Evolutionary conservation across 805 yeast species (phyloP), one percentile per base, ranked within the genome.

Genomic region (Metschnikowia peoriensis): DNA sequence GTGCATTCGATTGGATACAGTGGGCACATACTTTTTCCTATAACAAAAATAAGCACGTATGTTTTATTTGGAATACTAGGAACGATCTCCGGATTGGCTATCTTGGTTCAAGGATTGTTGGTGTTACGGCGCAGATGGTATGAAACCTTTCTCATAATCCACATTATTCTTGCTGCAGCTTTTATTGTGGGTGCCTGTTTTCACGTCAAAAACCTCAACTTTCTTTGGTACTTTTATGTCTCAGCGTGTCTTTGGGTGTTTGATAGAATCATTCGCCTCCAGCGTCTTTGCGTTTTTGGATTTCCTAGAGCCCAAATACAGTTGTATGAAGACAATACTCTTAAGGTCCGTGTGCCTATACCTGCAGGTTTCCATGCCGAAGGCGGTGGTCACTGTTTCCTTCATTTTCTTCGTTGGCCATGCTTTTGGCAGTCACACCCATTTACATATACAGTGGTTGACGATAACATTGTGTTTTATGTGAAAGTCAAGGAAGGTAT

Each of bases 391-490:
- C 85, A 81, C 64, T 82, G 82, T 29, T 85, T 81, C 68, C 65
- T 85, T 16, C 82, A 80, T 58, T 73, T 80, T 56, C 60, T 82
- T 42, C 69, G 61, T 35, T 71, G 74, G 42, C 57, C 69, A 37
- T 66, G 79, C 59, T 80, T 82, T 60, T 81, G 85, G 82, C 85
- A 85, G 59, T 82, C 88, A 0, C 89, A 85, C 64, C 90, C 90
- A 2, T 85, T 85, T 58, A 83, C 88, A 0, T 71, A 69, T 49
- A 69, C 73, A 6, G 52, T 56, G 10, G 16, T 56, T 22, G 54
- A 44, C 28, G 52, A 41, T 22, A 9, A 56, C 28, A 49, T 57
- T 6, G 53, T 66, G 2, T 60, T 71, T 28, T 71, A 64, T 50
- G 58, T 65, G 17, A 71, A 72, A 54, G 72, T 68, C 17, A 72